phyloP scores from a whole-genome alignment of 495 filamentous ascomycete genomes.

The Penicillium ochrochloron region DNA sequence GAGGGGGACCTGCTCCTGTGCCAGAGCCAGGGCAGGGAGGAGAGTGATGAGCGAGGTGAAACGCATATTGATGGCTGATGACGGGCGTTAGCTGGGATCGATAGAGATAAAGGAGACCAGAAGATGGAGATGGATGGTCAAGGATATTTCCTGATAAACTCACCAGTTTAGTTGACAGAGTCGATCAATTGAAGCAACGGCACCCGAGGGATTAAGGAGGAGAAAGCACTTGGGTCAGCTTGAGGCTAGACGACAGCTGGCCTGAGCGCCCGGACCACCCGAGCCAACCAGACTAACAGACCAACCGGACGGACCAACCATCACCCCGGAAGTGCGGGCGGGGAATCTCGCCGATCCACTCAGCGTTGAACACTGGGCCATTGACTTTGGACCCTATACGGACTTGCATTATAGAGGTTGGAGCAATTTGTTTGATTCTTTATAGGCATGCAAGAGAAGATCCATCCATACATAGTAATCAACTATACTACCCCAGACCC shows the following conservation, averaged over 20 bases:
- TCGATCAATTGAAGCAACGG: constrained; percentile 17
- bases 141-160: constrained; percentile 7
- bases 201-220: constrained; percentile 19
- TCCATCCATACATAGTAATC: not conserved
- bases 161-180: constrained; percentile 15
- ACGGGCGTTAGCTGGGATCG: constrained; percentile 21
- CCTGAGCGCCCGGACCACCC: constrained; percentile 35
- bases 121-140: constrained; percentile 6
- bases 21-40: constrained; percentile 71
- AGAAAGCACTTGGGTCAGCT: constrained; percentile 10
- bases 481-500: not conserved
- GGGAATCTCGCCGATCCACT: constrained; percentile 10
- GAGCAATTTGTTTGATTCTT: not conserved
- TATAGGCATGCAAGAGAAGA: not conserved
- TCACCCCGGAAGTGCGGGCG: not conserved
- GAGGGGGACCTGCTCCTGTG: constrained; percentile 75
- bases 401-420: not conserved
- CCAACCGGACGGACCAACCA: not conserved
- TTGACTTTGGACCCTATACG: not conserved
- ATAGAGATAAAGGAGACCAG: constrained; percentile 6
- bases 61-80: constrained; percentile 63
- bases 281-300: constrained; percentile 16
- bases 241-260: constrained; percentile 29
- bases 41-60: constrained; percentile 65
- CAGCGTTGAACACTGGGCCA: not conserved